These are phyloP conservation scores for Boehmeria nivea DNA, from an alignment of 306 rosid genomes.

Conservation along the genomic window DNA sequence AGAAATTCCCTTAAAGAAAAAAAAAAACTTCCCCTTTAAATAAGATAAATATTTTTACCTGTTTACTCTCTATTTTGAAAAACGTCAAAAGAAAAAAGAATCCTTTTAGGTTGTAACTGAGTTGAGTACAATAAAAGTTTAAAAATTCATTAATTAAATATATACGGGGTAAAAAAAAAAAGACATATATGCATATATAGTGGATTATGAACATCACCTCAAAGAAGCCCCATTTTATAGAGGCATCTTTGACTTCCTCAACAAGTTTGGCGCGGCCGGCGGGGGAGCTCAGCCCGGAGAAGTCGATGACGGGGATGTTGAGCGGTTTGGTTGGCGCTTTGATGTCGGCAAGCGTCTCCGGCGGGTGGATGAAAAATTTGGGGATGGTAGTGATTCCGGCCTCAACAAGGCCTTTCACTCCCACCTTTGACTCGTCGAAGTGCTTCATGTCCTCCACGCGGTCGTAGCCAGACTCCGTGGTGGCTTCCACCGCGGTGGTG, in stretches of 20 bases:
- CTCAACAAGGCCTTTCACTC: slow-evolving; percentile 1
- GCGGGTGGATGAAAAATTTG: slow-evolving; percentile 2
- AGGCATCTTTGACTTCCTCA: slow-evolving; percentile 30
- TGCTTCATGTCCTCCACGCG: not conserved
- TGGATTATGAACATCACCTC: not conserved
- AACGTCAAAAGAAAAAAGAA: no score
- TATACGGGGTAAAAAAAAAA: no score
- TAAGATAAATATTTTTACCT: no score
- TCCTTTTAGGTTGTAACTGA: no score
- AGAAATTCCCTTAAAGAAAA: no score
- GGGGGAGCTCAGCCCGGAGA: slow-evolving; percentile 13
- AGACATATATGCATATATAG: not conserved
- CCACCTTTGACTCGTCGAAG: slow-evolving; percentile 2
- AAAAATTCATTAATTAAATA: no score
- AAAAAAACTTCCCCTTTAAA: no score
- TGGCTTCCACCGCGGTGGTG: not conserved
- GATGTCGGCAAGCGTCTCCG: not conserved
- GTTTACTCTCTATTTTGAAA: no score
- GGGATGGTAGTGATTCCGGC: not conserved
- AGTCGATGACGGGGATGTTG: slow-evolving; percentile 38
- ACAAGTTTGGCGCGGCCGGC: slow-evolving; percentile 19
- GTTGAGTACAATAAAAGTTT: no score
- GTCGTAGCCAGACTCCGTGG: not conserved
- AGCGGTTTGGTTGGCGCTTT: not conserved
- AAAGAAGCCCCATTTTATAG: slow-evolving; percentile 44